A percentile compares a stretch with the other conserved stretches of the same genome.
Conservation (phyloP, 352 stramenopile genomes). For the Phytophthora citricola region DNA sequence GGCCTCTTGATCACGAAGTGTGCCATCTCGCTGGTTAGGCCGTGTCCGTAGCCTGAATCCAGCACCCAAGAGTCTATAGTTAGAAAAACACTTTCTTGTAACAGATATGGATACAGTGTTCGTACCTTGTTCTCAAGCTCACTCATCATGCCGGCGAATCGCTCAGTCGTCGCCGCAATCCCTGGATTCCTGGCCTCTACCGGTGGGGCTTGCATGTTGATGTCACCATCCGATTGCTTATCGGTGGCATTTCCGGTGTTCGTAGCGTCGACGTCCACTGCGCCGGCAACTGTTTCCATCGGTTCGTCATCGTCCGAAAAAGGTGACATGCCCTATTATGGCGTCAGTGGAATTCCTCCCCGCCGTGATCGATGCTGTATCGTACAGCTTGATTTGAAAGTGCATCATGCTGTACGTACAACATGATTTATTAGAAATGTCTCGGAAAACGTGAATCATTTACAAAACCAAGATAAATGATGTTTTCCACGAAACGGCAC, state of each 20-base stretch:
- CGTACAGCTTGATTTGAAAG: too few species aligned
- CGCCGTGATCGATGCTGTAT: too few species aligned
- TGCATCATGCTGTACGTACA: too few species aligned
- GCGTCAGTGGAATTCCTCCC: neutral
- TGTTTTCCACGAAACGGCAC: too few species aligned
- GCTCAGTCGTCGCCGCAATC: neutral
- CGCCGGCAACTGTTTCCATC: constrained; percentile 2
- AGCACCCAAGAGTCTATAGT: constrained; percentile 10
- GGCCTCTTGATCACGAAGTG: constrained; percentile 1
- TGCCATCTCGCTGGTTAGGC: constrained; percentile 1
- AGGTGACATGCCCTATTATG: neutral
- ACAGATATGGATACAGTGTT: neutral
- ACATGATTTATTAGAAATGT: too few species aligned
- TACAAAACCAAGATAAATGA: too few species aligned
- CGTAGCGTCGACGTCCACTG: neutral
- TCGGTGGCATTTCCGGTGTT: neutral
- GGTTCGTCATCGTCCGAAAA: constrained; percentile 2
- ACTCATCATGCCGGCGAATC: neutral
- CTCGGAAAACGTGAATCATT: too few species aligned
- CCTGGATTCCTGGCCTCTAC: neutral
- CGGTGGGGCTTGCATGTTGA: neutral
- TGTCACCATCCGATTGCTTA: neutral
- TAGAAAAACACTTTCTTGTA: neutral
- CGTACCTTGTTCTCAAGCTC: constrained; percentile 10
- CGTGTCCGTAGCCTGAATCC: constrained; percentile 12